A percentile compares a stretch with the other conserved stretches of the same genome.
These are phyloP conservation scores for Choiromyces venosus DNA, from an alignment of 495 filamentous ascomycete species.

Conservation along the genomic window DNA sequence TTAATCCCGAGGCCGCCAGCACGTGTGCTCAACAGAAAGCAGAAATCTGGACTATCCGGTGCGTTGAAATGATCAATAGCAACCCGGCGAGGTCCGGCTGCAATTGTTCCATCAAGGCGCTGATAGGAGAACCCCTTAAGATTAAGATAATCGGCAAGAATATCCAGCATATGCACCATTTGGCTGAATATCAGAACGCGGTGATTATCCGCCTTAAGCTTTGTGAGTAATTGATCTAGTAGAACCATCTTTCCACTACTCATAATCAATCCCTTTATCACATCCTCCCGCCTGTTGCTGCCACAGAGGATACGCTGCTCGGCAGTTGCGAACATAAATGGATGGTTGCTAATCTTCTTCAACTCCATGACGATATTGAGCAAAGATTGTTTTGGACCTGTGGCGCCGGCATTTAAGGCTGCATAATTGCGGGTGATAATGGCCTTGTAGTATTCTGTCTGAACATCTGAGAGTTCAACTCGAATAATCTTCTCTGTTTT, in stretches of 20 bases:
- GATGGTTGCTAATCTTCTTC: conserved; percentile 98
- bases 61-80: conserved; percentile 99
- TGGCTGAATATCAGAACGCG: conserved; percentile 97
- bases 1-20: conserved; percentile 97
- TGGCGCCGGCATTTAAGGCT: conserved; percentile 81
- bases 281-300: conserved; percentile 73
- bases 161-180: conserved; percentile 98
- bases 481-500: conserved; percentile 99
- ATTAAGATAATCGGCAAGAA: conserved; percentile 86
- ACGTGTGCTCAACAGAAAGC: conserved; percentile 89
- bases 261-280: conserved; percentile 81
- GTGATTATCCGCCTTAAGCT: conserved; percentile 84
- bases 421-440: conserved; percentile 96
- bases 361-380: conserved; percentile 99
- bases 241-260: conserved; percentile 99
- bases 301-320: conserved; percentile 79
- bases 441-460: conserved; percentile 97
- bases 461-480: conserved; percentile 89
- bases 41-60: conserved; percentile 87
- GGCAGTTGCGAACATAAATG: conserved; percentile 91
- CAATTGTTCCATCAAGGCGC: conserved; percentile 89
- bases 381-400: conserved; percentile 85
- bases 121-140: conserved; percentile 87
- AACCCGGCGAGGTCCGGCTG: conserved; percentile 71
- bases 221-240: conserved; percentile 83